phyloP scores from a whole-genome alignment of 139 green algal genomes.

The Desmodesmus armatus region DNA sequence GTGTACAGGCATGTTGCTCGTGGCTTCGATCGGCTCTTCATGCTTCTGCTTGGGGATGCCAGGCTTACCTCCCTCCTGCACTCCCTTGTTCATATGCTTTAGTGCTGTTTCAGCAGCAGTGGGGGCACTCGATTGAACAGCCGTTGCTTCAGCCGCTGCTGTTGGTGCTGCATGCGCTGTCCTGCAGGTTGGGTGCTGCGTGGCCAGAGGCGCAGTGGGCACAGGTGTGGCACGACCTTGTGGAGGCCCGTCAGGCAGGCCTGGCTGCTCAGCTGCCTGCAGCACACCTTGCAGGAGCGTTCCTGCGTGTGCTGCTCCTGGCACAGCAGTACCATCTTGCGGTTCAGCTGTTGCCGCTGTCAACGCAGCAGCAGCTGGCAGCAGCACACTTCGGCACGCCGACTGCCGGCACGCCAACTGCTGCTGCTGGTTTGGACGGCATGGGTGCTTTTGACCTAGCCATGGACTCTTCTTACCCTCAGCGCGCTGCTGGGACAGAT shows the following conservation, averaged over 20 bases:
- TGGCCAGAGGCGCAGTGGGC: slow-evolving; percentile 41
- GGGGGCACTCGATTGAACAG: too few species aligned
- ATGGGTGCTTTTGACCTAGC: too few species aligned
- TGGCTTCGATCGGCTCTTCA: not conserved
- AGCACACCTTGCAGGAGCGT: not conserved
- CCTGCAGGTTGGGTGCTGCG: not conserved
- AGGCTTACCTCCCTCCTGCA: too few species aligned
- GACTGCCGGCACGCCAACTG: not conserved
- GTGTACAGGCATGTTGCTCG: not conserved
- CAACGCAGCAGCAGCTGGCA: not conserved
- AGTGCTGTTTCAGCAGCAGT: too few species aligned
- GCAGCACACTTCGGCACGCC: not conserved
- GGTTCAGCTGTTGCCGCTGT: slow-evolving; percentile 15
- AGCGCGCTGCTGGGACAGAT: too few species aligned
- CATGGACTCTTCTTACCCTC: too few species aligned
- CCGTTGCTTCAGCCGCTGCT: not conserved
- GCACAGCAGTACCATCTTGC: slow-evolving; percentile 27
- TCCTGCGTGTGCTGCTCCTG: slow-evolving; percentile 41
- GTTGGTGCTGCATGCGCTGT: not conserved
- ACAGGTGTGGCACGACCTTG: slow-evolving; percentile 15
- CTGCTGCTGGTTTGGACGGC: too few species aligned
- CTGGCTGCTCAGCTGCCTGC: slow-evolving; percentile 21
- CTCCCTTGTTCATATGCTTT: too few species aligned
- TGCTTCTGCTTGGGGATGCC: not conserved
- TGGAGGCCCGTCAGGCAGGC: slow-evolving; percentile 19